Evolutionary conservation across 2,329 filamentous ascomycete species (phyloP), one percentile per base, ranked within the genome.

Genomic region (Macroventuria anomochaeta): DNA sequence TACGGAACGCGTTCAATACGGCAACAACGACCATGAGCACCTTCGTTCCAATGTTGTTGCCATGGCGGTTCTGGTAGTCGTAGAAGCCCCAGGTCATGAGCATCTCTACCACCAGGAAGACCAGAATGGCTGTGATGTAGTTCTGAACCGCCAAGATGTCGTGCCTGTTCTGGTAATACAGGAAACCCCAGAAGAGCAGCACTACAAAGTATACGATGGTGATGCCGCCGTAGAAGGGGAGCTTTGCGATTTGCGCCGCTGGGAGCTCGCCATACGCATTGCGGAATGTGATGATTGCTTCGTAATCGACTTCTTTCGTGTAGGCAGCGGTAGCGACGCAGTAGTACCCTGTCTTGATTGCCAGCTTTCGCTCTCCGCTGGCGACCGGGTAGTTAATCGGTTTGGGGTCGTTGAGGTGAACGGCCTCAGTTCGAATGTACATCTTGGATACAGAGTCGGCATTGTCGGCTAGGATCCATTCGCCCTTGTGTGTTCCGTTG

Each of bases 41-140:
- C 73, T 96, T 96, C 52, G 91, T 87, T 37, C 90, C 87, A 2
- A 88, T 74, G 69, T 92, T 96, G 46, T 91, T 86, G 33, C 95
- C 95, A 70, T 96, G 86, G 32, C 89, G 85, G 75, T 99, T 99
- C 71, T 96, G 86, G 73, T 90, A 97, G 77, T 99, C 95, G 75
- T 97, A 99, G 79, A 96, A 99, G 36, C 91, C 92, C 95, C 95
- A 99, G 2, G 95, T 99, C 85, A 97, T 93, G 69, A 97, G 81
- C 87, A 97, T 96, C 75, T 99, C 95, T 13, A 97, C 78, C 13
- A 97, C 91, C 36, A 99, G 80, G 78, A 99, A 99, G 46, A 95
- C 86, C 42, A 99, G 81, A 56, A 97, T 99, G 8, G 95, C 93
- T 0, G 95, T 99, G 66, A 99, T 97, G 75, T 99, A 99, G 74